Evolutionary conservation across 805 yeast genomes (phyloP).

Genomic region (Schizosaccharomyces cryophilus): DNA sequence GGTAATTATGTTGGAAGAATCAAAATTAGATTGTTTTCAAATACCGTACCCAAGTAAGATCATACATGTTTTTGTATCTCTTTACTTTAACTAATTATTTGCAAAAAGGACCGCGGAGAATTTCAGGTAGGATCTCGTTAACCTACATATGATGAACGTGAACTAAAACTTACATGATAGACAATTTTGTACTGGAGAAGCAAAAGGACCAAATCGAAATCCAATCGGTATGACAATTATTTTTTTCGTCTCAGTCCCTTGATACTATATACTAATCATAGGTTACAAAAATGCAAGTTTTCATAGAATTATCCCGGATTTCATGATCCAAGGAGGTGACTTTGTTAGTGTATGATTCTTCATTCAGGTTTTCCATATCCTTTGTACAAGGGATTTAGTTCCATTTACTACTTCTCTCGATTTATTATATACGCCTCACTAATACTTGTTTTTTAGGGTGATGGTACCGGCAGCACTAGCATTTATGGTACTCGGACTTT

Average conservation of each 20-base stretch:
- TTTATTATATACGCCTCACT: too few relatives aligned
- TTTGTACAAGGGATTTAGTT: too few relatives aligned
- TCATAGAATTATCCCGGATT: slow-evolving; percentile 26
- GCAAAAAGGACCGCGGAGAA: neutral
- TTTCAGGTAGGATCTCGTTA: neutral
- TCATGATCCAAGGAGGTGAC: slow-evolving; percentile 33
- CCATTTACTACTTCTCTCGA: too few relatives aligned
- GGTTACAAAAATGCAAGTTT: slow-evolving; percentile 26
- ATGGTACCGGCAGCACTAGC: slow-evolving; percentile 22
- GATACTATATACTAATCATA: slow-evolving; percentile 14
- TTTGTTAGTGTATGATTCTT: slow-evolving; percentile 18
- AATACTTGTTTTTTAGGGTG: neutral
- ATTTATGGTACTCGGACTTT: slow-evolving; percentile 21
- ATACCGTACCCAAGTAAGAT: neutral
- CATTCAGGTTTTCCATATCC: too few relatives aligned
- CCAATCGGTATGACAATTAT: neutral
- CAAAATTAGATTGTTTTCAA: neutral
- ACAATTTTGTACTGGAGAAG: slow-evolving; percentile 38
- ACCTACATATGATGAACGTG: neutral
- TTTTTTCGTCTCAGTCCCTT: neutral
- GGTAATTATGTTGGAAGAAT: neutral
- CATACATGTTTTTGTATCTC: neutral
- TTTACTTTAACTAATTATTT: neutral
- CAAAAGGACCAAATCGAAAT: slow-evolving; percentile 13
- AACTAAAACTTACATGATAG: slow-evolving; percentile 20